These are phyloP conservation scores for Cladosporium sp. DNA, from an alignment of 2,329 filamentous ascomycete species.

Conservation along the genomic window DNA sequence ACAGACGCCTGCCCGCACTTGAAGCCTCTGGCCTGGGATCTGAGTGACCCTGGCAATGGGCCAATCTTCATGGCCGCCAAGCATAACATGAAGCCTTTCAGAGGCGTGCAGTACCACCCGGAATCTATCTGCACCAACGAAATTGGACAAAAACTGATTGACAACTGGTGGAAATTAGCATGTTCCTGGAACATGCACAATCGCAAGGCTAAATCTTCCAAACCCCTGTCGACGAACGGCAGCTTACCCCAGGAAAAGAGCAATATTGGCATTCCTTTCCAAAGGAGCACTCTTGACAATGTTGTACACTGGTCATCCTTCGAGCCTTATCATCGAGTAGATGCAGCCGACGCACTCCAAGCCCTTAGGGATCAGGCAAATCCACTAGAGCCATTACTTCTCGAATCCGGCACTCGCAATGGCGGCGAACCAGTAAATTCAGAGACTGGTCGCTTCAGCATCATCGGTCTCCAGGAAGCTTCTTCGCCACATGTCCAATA, in stretches of 20 bases:
- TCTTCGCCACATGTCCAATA: slow-evolving; percentile 22
- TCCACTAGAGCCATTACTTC: slow-evolving; percentile 35
- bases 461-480: slow-evolving; percentile 62
- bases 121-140: slow-evolving; percentile 80
- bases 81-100: slow-evolving; percentile 68
- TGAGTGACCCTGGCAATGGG: slow-evolving; percentile 44
- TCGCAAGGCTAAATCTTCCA: neutral
- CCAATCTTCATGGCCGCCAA: slow-evolving; percentile 72
- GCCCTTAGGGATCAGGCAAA: slow-evolving; percentile 28
- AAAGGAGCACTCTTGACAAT: neutral
- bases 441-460: slow-evolving; percentile 63
- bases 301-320: slow-evolving; percentile 1
- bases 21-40: slow-evolving; percentile 47
- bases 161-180: slow-evolving; percentile 70
- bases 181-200: slow-evolving; percentile 20
- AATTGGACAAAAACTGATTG: slow-evolving; percentile 60
- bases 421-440: slow-evolving; percentile 35
- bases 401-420: slow-evolving; percentile 46
- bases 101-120: slow-evolving; percentile 86
- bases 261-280: neutral
- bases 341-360: slow-evolving; percentile 36
- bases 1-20: slow-evolving; percentile 34
- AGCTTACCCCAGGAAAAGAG: neutral
- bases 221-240: neutral
- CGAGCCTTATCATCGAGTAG: slow-evolving; percentile 17